A percentile compares a stretch with the other conserved stretches of the same genome.
Conservation (phyloP, 2,329 filamentous ascomycete genomes). For the Cryphonectria carpinicola region DNA sequence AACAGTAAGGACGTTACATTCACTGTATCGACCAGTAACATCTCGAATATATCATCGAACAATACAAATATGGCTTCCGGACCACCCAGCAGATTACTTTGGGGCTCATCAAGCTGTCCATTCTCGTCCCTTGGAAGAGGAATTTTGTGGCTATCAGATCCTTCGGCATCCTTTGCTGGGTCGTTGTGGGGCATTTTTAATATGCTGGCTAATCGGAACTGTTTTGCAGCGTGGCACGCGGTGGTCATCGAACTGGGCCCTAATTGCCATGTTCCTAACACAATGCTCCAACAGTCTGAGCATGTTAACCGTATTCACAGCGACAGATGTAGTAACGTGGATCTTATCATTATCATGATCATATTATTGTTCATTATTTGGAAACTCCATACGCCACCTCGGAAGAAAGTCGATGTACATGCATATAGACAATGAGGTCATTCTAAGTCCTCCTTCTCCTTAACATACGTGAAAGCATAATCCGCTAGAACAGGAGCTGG, state of each 20-base stretch:
- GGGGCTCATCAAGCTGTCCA: constrained; percentile 33
- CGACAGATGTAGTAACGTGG: constrained; percentile 27
- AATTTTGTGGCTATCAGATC: constrained; percentile 26
- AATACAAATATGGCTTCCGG: constrained; percentile 33
- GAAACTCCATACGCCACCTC: background rate
- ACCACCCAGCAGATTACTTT: constrained; percentile 31
- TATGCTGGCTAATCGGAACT: constrained; percentile 11
- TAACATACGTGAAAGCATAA: too few relatives aligned
- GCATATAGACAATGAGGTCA: background rate
- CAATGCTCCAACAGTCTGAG: constrained; percentile 17
- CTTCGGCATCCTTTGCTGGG: constrained; percentile 25
- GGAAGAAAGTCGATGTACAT: background rate
- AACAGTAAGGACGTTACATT: too few relatives aligned
- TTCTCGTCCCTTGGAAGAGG: constrained; percentile 33
- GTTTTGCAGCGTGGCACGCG: constrained; percentile 31
- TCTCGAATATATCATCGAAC: constrained; percentile 27
- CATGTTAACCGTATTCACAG: constrained; percentile 25
- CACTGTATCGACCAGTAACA: constrained; percentile 29
- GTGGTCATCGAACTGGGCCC: constrained; percentile 30
- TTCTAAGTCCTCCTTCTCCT: background rate
- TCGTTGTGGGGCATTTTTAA: constrained; percentile 24
- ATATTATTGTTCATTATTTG: background rate
- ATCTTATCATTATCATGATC: constrained; percentile 12
- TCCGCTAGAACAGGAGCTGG: too few relatives aligned
- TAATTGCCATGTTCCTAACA: constrained; percentile 26